These are phyloP conservation scores for Picochlorum sp. DNA, from an alignment of 139 green algal genomes.

Conservation along the genomic window DNA sequence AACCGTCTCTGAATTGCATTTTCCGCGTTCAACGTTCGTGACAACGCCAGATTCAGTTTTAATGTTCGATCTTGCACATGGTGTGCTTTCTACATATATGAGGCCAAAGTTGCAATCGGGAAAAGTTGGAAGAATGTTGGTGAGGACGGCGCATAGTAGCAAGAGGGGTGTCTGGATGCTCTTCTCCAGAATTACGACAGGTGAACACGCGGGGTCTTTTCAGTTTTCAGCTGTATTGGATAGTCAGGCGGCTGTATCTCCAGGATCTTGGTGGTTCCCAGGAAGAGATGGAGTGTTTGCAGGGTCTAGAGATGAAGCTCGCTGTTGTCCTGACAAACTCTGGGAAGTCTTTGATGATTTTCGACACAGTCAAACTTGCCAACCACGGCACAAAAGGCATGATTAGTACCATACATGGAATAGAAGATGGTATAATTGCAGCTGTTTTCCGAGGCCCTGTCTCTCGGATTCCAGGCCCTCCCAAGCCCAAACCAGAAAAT, in stretches of 20 bases:
- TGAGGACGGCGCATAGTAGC: constrained; percentile 7
- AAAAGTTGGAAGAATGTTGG: constrained; percentile 13
- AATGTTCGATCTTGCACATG: constrained; percentile 30
- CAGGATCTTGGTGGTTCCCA: constrained; percentile 15
- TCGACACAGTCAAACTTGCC: constrained; percentile 26
- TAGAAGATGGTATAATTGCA: constrained; percentile 11
- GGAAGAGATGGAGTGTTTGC: constrained; percentile 31
- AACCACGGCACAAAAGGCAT: constrained; percentile 10
- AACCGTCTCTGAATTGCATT: constrained; percentile 23
- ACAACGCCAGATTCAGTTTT: background rate
- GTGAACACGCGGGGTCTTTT: background rate
- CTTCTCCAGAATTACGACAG: constrained; percentile 9
- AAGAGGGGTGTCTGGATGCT: constrained; percentile 15
- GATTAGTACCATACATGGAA: constrained; percentile 9
- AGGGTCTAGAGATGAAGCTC: constrained; percentile 29
- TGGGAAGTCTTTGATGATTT: constrained; percentile 24
- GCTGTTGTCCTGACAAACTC: constrained; percentile 32
- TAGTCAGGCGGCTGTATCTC: constrained; percentile 13
- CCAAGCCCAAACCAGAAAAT: background rate
- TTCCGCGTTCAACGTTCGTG: constrained; percentile 21
- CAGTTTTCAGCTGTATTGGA: constrained; percentile 18
- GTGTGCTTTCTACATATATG: constrained; percentile 19
- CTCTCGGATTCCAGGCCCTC: constrained; percentile 14
- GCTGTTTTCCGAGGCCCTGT: constrained; percentile 19
- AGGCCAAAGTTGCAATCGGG: constrained; percentile 4